Evolutionary conservation across 2,329 filamentous ascomycete species (phyloP).

Genomic region (Fusarium anguioides): DNA sequence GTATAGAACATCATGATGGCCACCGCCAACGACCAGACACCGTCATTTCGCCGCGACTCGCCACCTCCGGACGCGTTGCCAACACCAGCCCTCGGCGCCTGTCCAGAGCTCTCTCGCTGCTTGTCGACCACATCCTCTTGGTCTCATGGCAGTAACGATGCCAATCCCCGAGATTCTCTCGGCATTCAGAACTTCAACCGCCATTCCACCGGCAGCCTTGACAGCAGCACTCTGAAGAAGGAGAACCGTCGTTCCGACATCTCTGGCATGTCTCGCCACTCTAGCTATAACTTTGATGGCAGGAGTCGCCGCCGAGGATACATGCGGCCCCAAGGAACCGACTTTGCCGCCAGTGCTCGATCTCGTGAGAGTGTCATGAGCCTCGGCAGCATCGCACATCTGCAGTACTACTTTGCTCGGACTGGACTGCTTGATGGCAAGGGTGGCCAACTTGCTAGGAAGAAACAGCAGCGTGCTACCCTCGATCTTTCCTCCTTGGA

Average conservation of each 20-base stretch:
- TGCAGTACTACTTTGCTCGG: constrained; percentile 98
- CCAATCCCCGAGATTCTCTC: constrained; percentile 63
- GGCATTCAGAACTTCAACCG: constrained; percentile 67
- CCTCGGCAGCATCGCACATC: constrained; percentile 93
- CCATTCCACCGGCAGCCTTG: constrained; percentile 71
- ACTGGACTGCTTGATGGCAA: constrained; percentile 95
- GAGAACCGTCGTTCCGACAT: constrained; percentile 57
- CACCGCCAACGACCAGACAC: constrained; percentile 48
- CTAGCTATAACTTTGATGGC: constrained; percentile 57
- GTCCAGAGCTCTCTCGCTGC: constrained; percentile 70
- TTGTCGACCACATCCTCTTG: constrained; percentile 71
- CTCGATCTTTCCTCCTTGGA: constrained; percentile 68
- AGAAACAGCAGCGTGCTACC: constrained; percentile 69
- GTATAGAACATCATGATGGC: constrained; percentile 46
- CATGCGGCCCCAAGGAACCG: constrained; percentile 85
- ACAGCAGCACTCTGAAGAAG: constrained; percentile 62
- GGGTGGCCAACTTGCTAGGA: constrained; percentile 83
- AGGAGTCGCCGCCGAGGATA: constrained; percentile 77
- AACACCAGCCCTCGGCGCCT: constrained; percentile 69
- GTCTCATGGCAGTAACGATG: constrained; percentile 64
- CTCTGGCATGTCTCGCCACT: constrained; percentile 52
- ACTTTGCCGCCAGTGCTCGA: constrained; percentile 90
- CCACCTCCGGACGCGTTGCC: constrained; percentile 74
- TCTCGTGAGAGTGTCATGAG: constrained; percentile 96
- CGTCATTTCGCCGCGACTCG: constrained; percentile 62